These are phyloP conservation scores for Clausena lansium DNA, from an alignment of 345 rosid genomes.

Conservation along the genomic window DNA sequence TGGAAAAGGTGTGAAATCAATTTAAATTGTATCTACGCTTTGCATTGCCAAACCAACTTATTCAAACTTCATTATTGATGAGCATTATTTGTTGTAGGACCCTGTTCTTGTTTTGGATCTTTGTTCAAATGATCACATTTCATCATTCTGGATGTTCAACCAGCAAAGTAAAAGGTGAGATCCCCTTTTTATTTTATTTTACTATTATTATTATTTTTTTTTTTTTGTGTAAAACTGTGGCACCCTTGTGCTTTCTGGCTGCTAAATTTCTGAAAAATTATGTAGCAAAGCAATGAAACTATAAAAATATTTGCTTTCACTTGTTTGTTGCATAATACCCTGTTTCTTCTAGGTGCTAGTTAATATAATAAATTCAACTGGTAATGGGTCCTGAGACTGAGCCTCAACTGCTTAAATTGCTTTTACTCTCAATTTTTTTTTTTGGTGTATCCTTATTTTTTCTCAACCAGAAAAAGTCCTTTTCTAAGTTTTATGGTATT, in stretches of 20 bases:
- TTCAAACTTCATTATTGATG: conserved; percentile 2
- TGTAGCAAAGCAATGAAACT: not conserved
- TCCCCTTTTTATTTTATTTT: not conserved
- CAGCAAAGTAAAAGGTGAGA: conserved; percentile 86
- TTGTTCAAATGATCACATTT: conserved; percentile 58
- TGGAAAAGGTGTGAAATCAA: conserved; percentile 67
- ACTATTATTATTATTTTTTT: not conserved
- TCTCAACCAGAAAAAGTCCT: not conserved
- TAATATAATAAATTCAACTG: not conserved
- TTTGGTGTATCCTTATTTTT: not conserved
- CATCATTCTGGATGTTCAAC: conserved; percentile 96
- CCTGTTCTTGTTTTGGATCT: conserved; percentile 78
- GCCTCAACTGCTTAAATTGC: not conserved
- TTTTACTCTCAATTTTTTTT: conserved; percentile 1
- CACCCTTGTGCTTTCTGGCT: not conserved
- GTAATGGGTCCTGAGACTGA: not conserved
- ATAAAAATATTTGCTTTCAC: not conserved
- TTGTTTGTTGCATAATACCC: not conserved
- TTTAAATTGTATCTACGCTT: not conserved
- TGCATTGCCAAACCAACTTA: not conserved
- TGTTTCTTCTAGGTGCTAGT: not conserved
- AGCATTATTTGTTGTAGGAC: conserved; percentile 52
- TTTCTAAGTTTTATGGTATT: not conserved
- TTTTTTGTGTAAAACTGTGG: not conserved
- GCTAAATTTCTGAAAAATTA: not conserved